Conservation (phyloP, 345 rosid genomes). For the Eucalyptus polyanthemos region DNA sequence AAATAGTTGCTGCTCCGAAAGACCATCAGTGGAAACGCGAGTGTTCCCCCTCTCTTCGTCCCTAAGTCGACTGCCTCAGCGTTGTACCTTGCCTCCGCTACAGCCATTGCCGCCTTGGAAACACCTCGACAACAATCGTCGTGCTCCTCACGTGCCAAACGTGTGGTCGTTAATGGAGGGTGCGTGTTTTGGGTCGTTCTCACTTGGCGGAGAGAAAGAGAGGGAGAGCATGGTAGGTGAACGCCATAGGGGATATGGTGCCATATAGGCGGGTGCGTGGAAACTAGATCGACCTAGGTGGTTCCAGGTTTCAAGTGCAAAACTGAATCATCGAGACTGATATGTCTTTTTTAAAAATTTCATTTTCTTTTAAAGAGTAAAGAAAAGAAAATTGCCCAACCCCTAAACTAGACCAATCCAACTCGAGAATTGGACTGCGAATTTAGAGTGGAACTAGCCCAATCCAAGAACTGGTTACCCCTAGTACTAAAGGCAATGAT, state of each 20-base stretch:
- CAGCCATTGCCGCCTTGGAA: not conserved
- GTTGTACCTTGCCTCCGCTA: not conserved
- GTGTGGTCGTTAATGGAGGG: not conserved
- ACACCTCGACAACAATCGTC: not conserved
- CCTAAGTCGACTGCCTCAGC: not conserved
- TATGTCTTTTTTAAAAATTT: no score
- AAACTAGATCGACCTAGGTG: not conserved
- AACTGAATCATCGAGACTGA: fast-evolving
- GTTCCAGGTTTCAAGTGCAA: no score
- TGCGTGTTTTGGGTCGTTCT: not conserved
- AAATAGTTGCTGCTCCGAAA: not conserved
- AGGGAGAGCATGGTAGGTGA: not conserved
- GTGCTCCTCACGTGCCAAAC: not conserved
- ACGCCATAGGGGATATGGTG: not conserved
- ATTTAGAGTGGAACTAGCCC: fast-evolving
- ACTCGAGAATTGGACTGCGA: not conserved
- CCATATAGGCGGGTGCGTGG: not conserved
- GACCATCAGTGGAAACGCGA: not conserved
- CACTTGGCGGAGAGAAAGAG: not conserved
- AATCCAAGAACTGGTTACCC: not conserved
- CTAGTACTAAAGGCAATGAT: not conserved
- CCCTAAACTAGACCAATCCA: not conserved
- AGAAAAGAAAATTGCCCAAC: no score
- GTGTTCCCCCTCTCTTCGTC: not conserved
- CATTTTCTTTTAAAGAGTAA: not conserved